Percentiles rank a stretch among this genome's conserved stretches.
These are phyloP conservation scores for Apostasia ramifera DNA, from an alignment of 106 monocot genomes.

Conservation along the genomic window DNA sequence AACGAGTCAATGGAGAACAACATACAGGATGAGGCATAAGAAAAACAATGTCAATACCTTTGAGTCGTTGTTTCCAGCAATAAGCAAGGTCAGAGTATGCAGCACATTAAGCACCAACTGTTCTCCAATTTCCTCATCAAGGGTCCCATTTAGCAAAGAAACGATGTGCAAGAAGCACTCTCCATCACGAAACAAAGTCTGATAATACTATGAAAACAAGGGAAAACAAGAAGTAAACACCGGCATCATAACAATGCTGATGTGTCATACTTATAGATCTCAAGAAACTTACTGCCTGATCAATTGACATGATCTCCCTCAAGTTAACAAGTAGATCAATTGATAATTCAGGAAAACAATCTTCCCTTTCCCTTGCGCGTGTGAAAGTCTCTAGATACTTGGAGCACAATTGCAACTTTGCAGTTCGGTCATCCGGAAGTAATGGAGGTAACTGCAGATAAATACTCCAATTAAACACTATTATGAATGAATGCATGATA, in stretches of 20 bases:
- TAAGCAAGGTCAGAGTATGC: slow-evolving; percentile 68
- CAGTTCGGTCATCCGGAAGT: slow-evolving; percentile 52
- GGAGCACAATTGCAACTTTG: slow-evolving; percentile 73
- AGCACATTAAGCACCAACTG: slow-evolving; percentile 83
- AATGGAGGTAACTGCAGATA: slow-evolving; percentile 57
- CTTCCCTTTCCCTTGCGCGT: slow-evolving; percentile 73
- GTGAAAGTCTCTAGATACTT: slow-evolving; percentile 90
- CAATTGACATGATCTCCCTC: slow-evolving; percentile 70
- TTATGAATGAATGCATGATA: neutral
- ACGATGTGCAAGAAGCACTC: slow-evolving; percentile 97
- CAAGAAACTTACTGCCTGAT: slow-evolving; percentile 37
- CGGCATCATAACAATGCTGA: neutral
- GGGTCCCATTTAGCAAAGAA: slow-evolving; percentile 80
- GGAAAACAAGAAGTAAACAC: neutral
- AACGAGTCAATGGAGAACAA: too few relatives aligned
- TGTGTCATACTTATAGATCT: too few relatives aligned
- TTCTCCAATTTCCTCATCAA: slow-evolving; percentile 78
- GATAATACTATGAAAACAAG: slow-evolving; percentile 60
- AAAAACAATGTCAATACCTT: slow-evolving; percentile 44
- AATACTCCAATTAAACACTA: slow-evolving; percentile 1
- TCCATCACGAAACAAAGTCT: slow-evolving; percentile 73
- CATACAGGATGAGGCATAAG: neutral
- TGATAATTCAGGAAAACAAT: slow-evolving; percentile 59
- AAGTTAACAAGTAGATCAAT: slow-evolving; percentile 82
- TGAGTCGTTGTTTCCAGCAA: slow-evolving; percentile 63